Evolutionary conservation across 2,329 filamentous ascomycete genomes (phyloP), one percentile per base, ranked within the genome.

Genomic region (Thielaviopsis punctulata): DNA sequence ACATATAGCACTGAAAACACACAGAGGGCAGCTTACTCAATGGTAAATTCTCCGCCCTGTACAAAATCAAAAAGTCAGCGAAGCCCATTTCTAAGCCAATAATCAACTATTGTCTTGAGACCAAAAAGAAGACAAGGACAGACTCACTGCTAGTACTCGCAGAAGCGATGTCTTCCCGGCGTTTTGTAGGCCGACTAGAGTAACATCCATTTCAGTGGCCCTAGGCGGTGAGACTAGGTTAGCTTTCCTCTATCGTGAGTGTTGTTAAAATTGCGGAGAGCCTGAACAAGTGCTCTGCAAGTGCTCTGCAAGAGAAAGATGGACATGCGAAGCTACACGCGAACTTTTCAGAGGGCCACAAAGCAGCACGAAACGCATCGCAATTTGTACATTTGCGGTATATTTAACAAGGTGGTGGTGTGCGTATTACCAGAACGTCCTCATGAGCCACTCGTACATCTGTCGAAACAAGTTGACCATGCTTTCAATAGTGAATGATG

Each of bases 161-260:
- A 98, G 73, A 63, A 98, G 69, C 57, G 90, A 96, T 39, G 92
- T 96, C 72, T 98, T 98, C 63, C 92, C 92, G 55, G 92, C 92
- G 71, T 96, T 96, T 66, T 98, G 92, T 64, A 98, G 72, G 22
- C 92, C 92, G 66, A 98, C 90, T 84, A 98, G 94, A 60, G 92
- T 96, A 65, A 98, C 90, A 70, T 98, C 92, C 89, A 98, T 95
- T 73, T 98, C 92, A 59, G 89, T 94, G 60, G 90, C 88, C 92
- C 90, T 95, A 59, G 36, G 56, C 54, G 49, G 43, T 9, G n/a
- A 18, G 21, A 15, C 18, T 33, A 13, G 23, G 48, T 55, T 45
- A 55, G 52, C 18, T 51, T 12, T 39, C 39, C 21, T 23, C 22
- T 9, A 15, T 33, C 21, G 45, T 30, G 45, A 19, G 23, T 19